Conservation (phyloP, 441 rosid genomes). For the Populus hybrid region DNA sequence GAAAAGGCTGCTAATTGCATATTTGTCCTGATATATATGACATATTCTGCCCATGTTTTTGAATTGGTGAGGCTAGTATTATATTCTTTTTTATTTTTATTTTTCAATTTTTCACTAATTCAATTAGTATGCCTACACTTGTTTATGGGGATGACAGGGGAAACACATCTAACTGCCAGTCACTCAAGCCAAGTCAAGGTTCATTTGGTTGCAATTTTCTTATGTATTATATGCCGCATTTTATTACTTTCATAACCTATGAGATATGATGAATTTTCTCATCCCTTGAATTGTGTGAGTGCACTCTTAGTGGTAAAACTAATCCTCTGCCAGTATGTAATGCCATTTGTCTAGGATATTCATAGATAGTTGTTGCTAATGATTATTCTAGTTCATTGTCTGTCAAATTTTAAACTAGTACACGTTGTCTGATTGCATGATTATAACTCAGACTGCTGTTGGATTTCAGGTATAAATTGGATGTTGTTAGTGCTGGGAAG, state of each 20-base stretch:
- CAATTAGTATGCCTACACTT: background rate
- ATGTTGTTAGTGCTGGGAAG: constrained; percentile 82
- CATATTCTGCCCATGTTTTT: background rate
- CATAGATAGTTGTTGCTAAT: too few species aligned
- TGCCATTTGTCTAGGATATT: background rate
- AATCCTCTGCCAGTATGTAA: too few species aligned
- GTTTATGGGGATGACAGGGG: background rate
- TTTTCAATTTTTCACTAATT: background rate
- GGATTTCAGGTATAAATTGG: constrained; percentile 68
- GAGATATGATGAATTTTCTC: background rate
- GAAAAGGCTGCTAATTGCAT: background rate
- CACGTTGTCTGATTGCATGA: background rate
- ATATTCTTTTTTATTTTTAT: background rate
- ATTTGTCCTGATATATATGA: background rate
- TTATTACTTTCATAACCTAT: background rate
- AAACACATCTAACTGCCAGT: background rate
- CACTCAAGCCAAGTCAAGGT: background rate
- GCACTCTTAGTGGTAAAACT: too few species aligned
- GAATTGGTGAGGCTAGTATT: background rate
- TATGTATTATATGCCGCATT: background rate
- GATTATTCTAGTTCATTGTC: background rate
- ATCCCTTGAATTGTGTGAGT: background rate
- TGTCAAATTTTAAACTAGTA: background rate
- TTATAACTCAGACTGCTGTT: constrained; percentile 6
- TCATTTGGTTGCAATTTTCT: background rate